A percentile compares a stretch with the other conserved stretches of the same genome.
These are phyloP conservation scores for Gracilaria domingensis DNA, from an alignment of 23 red algal species.

Conservation along the genomic window DNA sequence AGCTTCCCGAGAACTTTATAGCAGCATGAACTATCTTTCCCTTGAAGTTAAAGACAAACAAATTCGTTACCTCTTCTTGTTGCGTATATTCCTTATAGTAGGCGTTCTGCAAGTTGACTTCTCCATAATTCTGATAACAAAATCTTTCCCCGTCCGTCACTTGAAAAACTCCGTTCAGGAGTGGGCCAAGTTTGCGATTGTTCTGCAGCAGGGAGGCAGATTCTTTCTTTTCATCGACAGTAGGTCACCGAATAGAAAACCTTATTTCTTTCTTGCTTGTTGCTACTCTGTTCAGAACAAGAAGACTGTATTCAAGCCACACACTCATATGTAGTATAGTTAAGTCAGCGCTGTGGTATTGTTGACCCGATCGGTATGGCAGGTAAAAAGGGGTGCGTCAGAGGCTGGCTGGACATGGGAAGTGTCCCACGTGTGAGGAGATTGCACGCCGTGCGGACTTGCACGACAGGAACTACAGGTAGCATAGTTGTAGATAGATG, in stretches of 20 bases:
- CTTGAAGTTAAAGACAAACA: conserved; percentile 25
- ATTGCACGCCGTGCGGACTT: too few relatives aligned
- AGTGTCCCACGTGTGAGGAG: too few relatives aligned
- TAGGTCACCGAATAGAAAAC: background rate
- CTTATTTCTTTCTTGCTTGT: background rate
- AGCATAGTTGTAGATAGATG: too few relatives aligned
- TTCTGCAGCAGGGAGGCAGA: background rate
- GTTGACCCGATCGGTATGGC: too few relatives aligned
- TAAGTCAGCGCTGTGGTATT: too few relatives aligned
- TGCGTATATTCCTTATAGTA: conserved; percentile 7
- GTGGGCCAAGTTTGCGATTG: background rate
- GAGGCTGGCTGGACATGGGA: too few relatives aligned
- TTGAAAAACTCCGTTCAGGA: background rate
- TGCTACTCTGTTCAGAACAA: background rate
- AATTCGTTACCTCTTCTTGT: conserved; percentile 11
- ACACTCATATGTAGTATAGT: too few relatives aligned
- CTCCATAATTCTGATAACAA: background rate
- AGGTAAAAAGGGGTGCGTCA: too few relatives aligned
- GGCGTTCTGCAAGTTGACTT: conserved; percentile 3
- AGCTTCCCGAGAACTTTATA: conserved; percentile 30
- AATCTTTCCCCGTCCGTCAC: background rate
- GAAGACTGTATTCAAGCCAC: background rate
- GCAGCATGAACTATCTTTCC: conserved; percentile 28
- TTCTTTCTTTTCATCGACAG: background rate
- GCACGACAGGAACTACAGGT: too few relatives aligned